Percentiles rank a stretch among this genome's conserved stretches.
Conservation (phyloP, 805 yeast species). For the Yarrowia divulgata region DNA sequence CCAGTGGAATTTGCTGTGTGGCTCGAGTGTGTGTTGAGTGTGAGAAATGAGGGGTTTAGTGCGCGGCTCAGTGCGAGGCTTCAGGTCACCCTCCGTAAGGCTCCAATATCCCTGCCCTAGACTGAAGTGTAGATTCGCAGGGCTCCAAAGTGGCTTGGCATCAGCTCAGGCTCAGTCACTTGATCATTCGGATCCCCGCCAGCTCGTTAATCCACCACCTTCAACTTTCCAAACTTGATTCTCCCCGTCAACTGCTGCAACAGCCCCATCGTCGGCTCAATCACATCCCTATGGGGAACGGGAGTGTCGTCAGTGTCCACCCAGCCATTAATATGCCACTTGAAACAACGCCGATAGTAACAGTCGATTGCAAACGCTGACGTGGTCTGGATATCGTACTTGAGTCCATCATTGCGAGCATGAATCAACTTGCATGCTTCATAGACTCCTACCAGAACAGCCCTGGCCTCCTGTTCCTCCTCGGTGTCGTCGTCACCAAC, state of each 20-base stretch:
- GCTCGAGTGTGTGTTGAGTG: no score
- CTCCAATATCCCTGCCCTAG: no score
- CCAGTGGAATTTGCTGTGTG: no score
- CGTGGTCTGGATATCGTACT: slow-evolving; percentile 2
- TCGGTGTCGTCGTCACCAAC: not conserved
- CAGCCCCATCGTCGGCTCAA: not conserved
- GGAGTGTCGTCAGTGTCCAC: not conserved
- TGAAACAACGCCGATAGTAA: not conserved
- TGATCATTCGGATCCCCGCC: not conserved
- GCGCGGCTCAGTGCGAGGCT: no score
- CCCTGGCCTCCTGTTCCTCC: not conserved
- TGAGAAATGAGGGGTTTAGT: no score
- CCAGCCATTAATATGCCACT: slow-evolving; percentile 4
- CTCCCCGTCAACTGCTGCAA: not conserved
- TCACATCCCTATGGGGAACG: not conserved
- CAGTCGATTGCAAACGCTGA: slow-evolving; percentile 1
- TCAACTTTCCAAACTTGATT: slow-evolving; percentile 1
- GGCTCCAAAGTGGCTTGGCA: no score
- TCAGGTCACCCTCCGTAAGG: no score
- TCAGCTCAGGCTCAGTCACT: no score
- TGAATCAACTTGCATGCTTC: slow-evolving; percentile 5
- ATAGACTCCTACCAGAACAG: not conserved
- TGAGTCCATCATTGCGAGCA: slow-evolving; percentile 6
- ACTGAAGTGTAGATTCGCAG: no score
- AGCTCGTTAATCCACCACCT: not conserved